Percentiles rank a stretch among this genome's conserved stretches.
Evolutionary conservation across 768 basidiomycete genomes (phyloP).

Genomic region (Rhizopogon vesiculosus): DNA sequence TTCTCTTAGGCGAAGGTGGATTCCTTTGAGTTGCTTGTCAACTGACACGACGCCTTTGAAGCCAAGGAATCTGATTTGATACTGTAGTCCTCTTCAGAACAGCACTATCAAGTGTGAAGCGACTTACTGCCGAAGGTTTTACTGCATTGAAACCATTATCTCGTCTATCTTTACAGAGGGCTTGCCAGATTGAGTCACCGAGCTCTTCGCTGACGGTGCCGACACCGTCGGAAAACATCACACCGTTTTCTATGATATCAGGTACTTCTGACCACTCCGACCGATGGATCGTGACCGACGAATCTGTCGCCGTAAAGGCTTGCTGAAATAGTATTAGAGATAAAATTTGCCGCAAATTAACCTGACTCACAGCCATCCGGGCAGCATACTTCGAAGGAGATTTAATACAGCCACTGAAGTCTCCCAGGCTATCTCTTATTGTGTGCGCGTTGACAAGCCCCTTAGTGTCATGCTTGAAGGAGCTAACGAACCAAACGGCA

Average conservation of each 20-base stretch:
- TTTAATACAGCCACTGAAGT: slow-evolving; percentile 54
- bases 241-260: slow-evolving; percentile 44
- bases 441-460: slow-evolving; percentile 46
- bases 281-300: slow-evolving; percentile 52
- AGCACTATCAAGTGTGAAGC: background rate
- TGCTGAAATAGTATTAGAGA: slow-evolving; percentile 33
- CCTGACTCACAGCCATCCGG: slow-evolving; percentile 46
- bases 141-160: slow-evolving; percentile 29
- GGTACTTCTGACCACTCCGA: slow-evolving; percentile 60
- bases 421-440: slow-evolving; percentile 63
- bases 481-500: slow-evolving; percentile 76
- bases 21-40: slow-evolving; percentile 48
- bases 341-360: background rate
- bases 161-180: slow-evolving; percentile 41
- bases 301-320: slow-evolving; percentile 79
- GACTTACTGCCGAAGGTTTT: slow-evolving; percentile 58
- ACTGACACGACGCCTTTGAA: slow-evolving; percentile 79
- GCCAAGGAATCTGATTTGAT: slow-evolving; percentile 80
- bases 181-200: slow-evolving; percentile 54
- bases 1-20: slow-evolving; percentile 62
- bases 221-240: slow-evolving; percentile 72
- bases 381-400: slow-evolving; percentile 81
- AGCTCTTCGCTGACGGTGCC: slow-evolving; percentile 70
- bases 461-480: slow-evolving; percentile 46
- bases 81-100: slow-evolving; percentile 29